Evolutionary conservation across 2,329 filamentous ascomycete genomes (phyloP).

Genomic region (Sclerotinia sclerotiorum): DNA sequence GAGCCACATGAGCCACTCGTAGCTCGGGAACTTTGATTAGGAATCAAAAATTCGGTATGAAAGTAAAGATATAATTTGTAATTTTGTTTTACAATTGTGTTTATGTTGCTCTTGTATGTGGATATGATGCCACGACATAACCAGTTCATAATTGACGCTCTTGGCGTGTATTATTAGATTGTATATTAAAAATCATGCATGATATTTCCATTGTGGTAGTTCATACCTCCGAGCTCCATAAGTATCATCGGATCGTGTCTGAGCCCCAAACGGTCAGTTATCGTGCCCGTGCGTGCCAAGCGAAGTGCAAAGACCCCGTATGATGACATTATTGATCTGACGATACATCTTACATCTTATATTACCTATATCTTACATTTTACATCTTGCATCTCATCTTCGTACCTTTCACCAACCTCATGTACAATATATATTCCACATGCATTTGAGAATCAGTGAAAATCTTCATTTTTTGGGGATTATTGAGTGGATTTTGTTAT

Average conservation of each 20-base stretch:
- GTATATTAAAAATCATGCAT: neutral
- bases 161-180: neutral
- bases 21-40: neutral
- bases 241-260: neutral
- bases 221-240: neutral
- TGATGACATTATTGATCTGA: neutral
- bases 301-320: no score
- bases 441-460: neutral
- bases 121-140: neutral
- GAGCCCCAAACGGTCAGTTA: no score
- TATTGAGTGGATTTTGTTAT: neutral
- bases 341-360: neutral
- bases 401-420: neutral
- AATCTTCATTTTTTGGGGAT: neutral
- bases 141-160: neutral
- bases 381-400: neutral
- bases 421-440: neutral
- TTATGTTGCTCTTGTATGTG: neutral
- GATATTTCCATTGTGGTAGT: neutral
- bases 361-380: neutral
- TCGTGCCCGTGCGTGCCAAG: neutral
- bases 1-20: neutral
- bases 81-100: neutral
- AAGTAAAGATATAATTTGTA: neutral
- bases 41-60: neutral